Evolutionary conservation across 2,329 filamentous ascomycete genomes (phyloP).

Genomic region (Apiospora marii): DNA sequence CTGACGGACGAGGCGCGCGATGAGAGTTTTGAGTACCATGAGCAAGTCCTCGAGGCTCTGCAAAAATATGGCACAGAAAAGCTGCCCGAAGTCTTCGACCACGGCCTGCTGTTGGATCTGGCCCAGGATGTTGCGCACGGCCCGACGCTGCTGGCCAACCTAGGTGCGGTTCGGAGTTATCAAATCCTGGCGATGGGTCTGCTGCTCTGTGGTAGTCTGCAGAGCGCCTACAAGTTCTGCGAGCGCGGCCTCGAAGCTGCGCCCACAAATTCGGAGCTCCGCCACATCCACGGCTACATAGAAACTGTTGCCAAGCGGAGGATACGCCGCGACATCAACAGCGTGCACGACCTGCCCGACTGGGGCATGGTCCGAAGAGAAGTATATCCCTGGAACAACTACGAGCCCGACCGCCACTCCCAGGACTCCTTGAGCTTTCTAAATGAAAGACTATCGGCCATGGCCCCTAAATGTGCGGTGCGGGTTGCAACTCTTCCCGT

Average conservation of each 20-base stretch:
- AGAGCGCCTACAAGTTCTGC: conserved; percentile 72
- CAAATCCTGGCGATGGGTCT: conserved; percentile 66
- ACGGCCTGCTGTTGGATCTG: conserved; percentile 50
- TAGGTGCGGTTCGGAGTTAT: conserved; percentile 62
- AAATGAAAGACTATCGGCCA: conserved; percentile 71
- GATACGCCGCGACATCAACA: conserved; percentile 54
- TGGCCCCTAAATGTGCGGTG: conserved; percentile 85
- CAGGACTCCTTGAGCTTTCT: conserved; percentile 73
- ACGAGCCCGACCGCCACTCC: conserved; percentile 75
- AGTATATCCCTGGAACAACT: conserved; percentile 73
- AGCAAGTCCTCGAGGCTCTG: conserved; percentile 66
- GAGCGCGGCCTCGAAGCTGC: conserved; percentile 65
- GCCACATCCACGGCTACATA: conserved; percentile 62
- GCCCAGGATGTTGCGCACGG: conserved; percentile 25
- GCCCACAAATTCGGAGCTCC: conserved; percentile 63
- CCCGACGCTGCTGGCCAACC: conserved; percentile 43
- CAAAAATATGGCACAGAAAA: conserved; percentile 46
- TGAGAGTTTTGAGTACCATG: conserved; percentile 84
- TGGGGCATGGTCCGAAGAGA: conserved; percentile 73
- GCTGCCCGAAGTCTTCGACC: conserved; percentile 54
- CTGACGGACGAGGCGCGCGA: conserved; percentile 82
- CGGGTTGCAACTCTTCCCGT: conserved; percentile 78
- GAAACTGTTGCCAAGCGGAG: conserved; percentile 58
- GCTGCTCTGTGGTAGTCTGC: conserved; percentile 72
- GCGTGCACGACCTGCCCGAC: conserved; percentile 69